Conservation (phyloP, 2,329 filamentous ascomycete genomes). For the Colletotrichum costaricense region DNA sequence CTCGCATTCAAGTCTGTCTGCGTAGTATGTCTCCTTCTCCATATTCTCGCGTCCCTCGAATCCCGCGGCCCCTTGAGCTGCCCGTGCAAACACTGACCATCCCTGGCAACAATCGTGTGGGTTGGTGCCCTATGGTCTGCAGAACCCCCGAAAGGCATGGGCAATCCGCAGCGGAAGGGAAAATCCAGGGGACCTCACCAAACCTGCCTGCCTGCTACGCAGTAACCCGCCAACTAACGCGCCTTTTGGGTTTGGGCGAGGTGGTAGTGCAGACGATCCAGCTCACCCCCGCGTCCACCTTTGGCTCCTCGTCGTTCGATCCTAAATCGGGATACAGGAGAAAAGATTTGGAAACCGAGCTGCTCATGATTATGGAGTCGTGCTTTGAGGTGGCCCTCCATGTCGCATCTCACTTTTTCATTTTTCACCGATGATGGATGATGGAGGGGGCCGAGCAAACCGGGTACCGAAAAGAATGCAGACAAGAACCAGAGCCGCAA, state of each 20-base stretch:
- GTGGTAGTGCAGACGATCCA: slow-evolving; percentile 14
- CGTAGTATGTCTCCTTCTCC: background rate
- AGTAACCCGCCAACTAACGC: background rate
- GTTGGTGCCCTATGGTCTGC: background rate
- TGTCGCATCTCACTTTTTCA: background rate
- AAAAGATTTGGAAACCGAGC: background rate
- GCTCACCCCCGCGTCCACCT: slow-evolving; percentile 13
- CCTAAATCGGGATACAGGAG: slow-evolving; percentile 6
- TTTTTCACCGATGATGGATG: background rate
- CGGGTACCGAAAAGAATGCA: slow-evolving; percentile 6
- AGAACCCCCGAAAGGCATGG: background rate
- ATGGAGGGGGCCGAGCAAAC: slow-evolving; percentile 18
- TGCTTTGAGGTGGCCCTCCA: background rate
- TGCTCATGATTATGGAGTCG: background rate
- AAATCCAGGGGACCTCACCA: background rate
- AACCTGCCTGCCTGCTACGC: background rate
- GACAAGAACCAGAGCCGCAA: background rate
- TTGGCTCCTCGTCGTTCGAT: slow-evolving; percentile 17
- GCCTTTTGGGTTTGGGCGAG: slow-evolving; percentile 6
- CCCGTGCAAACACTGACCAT: background rate
- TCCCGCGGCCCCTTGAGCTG: slow-evolving; percentile 13
- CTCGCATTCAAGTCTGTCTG: background rate
- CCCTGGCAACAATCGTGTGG: background rate
- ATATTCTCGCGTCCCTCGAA: slow-evolving; percentile 21
- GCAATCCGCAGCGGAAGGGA: background rate